Percentiles rank a stretch among this genome's conserved stretches.
phyloP scores from a whole-genome alignment of 169 alveolate genomes.

The Babesia bovis region DNA sequence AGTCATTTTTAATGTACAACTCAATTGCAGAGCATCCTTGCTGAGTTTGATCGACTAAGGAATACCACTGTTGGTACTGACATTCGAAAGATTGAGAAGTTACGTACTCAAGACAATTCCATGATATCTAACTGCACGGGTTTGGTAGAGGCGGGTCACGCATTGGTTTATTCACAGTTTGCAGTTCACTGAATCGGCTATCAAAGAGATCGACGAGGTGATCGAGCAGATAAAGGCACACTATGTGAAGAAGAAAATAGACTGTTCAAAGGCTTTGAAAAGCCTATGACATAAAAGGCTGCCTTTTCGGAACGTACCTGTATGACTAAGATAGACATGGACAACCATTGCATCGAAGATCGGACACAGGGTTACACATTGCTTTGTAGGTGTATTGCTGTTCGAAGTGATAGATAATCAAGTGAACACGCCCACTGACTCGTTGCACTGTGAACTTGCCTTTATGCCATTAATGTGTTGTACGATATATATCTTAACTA shows the following conservation, averaged over 20 bases:
- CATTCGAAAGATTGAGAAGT: slow-evolving; percentile 15
- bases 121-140: slow-evolving; percentile 34
- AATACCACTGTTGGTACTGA: slow-evolving; percentile 12
- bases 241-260: slow-evolving; percentile 36
- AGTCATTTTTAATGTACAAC: not conserved
- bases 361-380: too few relatives aligned
- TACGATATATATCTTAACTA: too few relatives aligned
- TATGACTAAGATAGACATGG: not conserved
- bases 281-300: not conserved
- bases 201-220: slow-evolving; percentile 43
- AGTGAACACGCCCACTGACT: not conserved
- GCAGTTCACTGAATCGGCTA: slow-evolving; percentile 47
- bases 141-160: slow-evolving; percentile 22
- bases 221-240: slow-evolving; percentile 37
- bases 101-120: slow-evolving; percentile 1
- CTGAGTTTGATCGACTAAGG: slow-evolving; percentile 11
- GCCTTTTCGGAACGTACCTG: too few relatives aligned
- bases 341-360: too few relatives aligned
- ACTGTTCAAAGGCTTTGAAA: slow-evolving; percentile 43
- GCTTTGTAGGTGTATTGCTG: too few relatives aligned
- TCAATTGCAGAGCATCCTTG: slow-evolving; percentile 6
- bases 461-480: too few relatives aligned
- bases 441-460: not conserved
- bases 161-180: not conserved
- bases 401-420: too few relatives aligned